Conservation (phyloP, 176 grass and related monocot species). For the Urochloa ruziziensis region DNA sequence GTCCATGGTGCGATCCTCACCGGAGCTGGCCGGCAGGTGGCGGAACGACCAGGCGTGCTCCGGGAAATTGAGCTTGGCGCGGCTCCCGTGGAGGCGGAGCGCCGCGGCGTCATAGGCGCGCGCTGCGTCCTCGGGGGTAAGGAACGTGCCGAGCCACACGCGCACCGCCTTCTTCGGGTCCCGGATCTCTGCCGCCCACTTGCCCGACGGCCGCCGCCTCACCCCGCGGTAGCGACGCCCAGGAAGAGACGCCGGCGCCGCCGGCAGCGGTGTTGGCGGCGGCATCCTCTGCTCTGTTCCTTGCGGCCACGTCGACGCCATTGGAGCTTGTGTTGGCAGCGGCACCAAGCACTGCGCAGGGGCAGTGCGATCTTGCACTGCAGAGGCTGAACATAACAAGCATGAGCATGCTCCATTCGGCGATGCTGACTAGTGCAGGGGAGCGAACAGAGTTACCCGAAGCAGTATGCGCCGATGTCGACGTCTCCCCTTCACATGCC, state of each 20-base stretch:
- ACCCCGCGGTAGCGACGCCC: conserved; percentile 65
- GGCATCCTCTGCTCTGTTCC: neutral
- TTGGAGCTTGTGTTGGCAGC: no score
- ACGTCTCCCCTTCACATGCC: neutral
- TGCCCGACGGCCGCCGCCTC: conserved; percentile 93
- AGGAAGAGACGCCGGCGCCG: no score
- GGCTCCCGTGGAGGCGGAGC: conserved; percentile 48
- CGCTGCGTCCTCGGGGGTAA: no score
- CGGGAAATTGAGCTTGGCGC: conserved; percentile 73
- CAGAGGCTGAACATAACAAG: neutral
- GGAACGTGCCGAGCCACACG: no score
- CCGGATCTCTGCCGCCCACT: conserved; percentile 98
- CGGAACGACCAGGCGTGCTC: conserved; percentile 42
- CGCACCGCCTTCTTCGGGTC: no score
- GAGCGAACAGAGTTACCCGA: conserved; percentile 13
- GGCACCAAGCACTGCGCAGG: neutral
- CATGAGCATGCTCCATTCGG: neutral
- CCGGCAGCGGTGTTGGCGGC: no score
- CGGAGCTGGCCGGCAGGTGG: no score
- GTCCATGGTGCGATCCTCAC: no score
- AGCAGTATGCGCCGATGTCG: neutral
- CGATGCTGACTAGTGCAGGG: no score
- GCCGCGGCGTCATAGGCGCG: no score
- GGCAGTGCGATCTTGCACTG: neutral
- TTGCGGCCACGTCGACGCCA: neutral